These are phyloP conservation scores for Candida odintsovae DNA, from an alignment of 805 yeast species.

Conservation along the genomic window DNA sequence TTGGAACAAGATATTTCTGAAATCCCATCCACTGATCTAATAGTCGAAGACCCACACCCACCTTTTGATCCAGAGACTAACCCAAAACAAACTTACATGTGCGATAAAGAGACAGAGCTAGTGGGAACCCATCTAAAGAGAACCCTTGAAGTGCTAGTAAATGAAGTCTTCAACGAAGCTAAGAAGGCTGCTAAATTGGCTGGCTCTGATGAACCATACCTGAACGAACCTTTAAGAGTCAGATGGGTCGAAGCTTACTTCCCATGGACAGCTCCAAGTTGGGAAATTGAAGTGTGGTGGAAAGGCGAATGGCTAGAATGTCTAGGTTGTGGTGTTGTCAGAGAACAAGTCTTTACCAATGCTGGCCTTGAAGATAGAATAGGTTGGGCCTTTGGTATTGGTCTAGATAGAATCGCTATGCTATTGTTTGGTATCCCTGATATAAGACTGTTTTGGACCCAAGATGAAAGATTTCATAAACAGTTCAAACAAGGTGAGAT, in stretches of 20 bases:
- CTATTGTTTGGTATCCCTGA: constrained; percentile 92
- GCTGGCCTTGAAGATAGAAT: constrained; percentile 64
- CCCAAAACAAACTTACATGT: constrained; percentile 79
- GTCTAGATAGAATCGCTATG: constrained; percentile 95
- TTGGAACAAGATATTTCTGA: constrained; percentile 53
- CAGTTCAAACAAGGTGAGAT: constrained; percentile 70
- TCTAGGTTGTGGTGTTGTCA: constrained; percentile 92
- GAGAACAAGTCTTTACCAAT: constrained; percentile 66
- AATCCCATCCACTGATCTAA: constrained; percentile 62
- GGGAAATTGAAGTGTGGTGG: constrained; percentile 99
- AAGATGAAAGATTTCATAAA: constrained; percentile 64
- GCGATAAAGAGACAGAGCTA: constrained; percentile 59
- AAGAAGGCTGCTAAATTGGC: constrained; percentile 53
- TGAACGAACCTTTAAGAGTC: constrained; percentile 71
- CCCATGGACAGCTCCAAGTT: constrained; percentile 98
- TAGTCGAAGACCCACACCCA: constrained; percentile 71
- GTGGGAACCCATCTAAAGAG: constrained; percentile 76
- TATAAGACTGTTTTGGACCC: constrained; percentile 87
- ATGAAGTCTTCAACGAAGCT: constrained; percentile 75
- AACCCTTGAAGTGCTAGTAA: constrained; percentile 77
- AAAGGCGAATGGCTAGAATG: constrained; percentile 96
- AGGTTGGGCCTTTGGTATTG: constrained; percentile 98
- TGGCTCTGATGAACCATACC: constrained; percentile 53
- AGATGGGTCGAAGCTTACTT: constrained; percentile 95
- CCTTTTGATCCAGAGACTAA: constrained; percentile 49